Percentiles rank a stretch among this genome's conserved stretches.
Conservation (phyloP, 1,284 basidiomycete species). For the Ustilago xerochloae region DNA sequence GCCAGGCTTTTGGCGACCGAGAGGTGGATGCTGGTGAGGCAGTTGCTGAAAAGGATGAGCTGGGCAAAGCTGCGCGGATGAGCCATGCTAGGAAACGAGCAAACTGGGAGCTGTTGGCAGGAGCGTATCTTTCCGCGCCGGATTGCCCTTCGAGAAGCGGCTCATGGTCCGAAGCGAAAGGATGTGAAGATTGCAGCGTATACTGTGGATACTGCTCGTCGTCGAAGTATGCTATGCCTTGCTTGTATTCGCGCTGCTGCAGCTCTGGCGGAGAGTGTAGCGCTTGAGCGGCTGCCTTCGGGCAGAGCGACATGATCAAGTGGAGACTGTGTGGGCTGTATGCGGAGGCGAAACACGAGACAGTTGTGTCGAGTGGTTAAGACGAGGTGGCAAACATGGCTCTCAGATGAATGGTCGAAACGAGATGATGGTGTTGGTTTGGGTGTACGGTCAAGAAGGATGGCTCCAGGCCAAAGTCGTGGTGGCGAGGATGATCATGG, state of each 20-base stretch:
- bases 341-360: too few relatives aligned
- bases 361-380: too few relatives aligned
- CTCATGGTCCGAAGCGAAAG: slow-evolving; percentile 12
- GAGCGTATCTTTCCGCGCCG: not conserved
- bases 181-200: slow-evolving; percentile 1
- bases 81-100: not conserved
- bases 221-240: slow-evolving; percentile 19
- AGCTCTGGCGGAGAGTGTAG: slow-evolving; percentile 16
- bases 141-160: slow-evolving; percentile 9
- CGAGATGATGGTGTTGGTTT: too few relatives aligned
- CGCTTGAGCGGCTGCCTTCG: slow-evolving; percentile 18
- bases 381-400: too few relatives aligned
- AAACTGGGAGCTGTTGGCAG: not conserved
- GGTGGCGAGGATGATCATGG: not conserved
- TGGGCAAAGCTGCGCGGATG: not conserved
- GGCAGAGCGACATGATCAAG: slow-evolving; percentile 20
- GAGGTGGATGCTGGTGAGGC: not conserved
- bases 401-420: too few relatives aligned
- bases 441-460: too few relatives aligned
- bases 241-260: slow-evolving; percentile 17
- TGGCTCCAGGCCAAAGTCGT: too few relatives aligned
- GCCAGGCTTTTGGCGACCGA: slow-evolving; percentile 16
- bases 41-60: not conserved
- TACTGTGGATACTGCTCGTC: slow-evolving; percentile 5
- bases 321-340: not conserved